Conservation (phyloP, 257 asterid species). For the Penstemon eatonii region DNA sequence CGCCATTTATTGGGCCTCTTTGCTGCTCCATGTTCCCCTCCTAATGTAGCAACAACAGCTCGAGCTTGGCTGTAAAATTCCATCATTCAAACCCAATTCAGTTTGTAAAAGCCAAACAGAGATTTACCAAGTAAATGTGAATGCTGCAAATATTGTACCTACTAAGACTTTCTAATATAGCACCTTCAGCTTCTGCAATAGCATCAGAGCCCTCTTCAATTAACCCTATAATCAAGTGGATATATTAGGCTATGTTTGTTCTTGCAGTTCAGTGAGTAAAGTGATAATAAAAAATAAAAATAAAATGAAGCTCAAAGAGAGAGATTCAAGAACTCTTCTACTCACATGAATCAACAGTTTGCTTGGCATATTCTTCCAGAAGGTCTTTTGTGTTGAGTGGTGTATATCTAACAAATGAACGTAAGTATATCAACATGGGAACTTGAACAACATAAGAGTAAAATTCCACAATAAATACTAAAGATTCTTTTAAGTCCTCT, state of each 20-base stretch:
- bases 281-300: no score
- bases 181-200: constrained; percentile 72
- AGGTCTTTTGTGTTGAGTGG: constrained; percentile 85
- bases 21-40: constrained; percentile 77
- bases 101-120: constrained; percentile 12
- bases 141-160: constrained; percentile 48
- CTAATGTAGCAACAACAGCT: constrained; percentile 81
- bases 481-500: not conserved
- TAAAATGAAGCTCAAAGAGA: not conserved
- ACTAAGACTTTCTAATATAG: constrained; percentile 75
- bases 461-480: constrained; percentile 3
- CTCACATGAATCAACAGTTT: constrained; percentile 76
- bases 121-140: constrained; percentile 12
- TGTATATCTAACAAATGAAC: constrained; percentile 53
- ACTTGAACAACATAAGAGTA: not conserved
- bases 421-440: constrained; percentile 19
- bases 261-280: no score
- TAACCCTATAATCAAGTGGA: constrained; percentile 50
- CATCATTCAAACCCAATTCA: constrained; percentile 22
- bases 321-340: constrained; percentile 19
- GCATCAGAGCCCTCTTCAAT: constrained; percentile 60
- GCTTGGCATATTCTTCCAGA: constrained; percentile 68
- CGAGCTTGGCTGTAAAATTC: constrained; percentile 78
- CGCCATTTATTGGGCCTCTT: constrained; percentile 63
- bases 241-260: not conserved